These are phyloP conservation scores for Cutaneotrichosporon sp. DNA, from an alignment of 1,284 basidiomycete genomes.

Conservation along the genomic window DNA sequence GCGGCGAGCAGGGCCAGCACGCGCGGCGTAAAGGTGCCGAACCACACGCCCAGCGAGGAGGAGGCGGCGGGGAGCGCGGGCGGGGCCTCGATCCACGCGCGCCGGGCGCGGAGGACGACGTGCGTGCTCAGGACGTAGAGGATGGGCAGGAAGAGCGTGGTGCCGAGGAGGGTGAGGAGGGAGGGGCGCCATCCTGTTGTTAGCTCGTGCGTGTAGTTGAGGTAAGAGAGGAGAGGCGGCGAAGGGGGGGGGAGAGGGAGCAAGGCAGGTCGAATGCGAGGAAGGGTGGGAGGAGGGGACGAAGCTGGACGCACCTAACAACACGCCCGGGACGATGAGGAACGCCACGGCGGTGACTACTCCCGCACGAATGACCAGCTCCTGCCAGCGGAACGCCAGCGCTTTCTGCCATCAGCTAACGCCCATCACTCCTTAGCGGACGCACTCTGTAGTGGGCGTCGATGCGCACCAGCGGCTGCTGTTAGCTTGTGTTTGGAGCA, in stretches of 20 bases:
- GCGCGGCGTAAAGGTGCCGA: constrained; percentile 27
- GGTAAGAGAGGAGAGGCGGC: too few relatives aligned
- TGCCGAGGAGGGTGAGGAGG: constrained; percentile 9
- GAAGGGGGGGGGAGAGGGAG: too few relatives aligned
- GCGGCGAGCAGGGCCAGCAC: constrained; percentile 26
- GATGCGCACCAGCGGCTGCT: constrained; percentile 28
- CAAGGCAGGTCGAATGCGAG: too few relatives aligned
- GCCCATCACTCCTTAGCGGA: too few relatives aligned
- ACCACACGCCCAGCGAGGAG: constrained; percentile 20
- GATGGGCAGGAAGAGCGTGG: constrained; percentile 23
- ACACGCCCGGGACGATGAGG: constrained; percentile 24
- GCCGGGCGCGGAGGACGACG: constrained; percentile 51
- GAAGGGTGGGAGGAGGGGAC: too few relatives aligned
- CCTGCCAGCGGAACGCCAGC: constrained; percentile 35
- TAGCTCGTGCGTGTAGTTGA: too few relatives aligned
- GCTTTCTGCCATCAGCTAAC: constrained; percentile 34
- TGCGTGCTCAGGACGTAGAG: constrained; percentile 61
- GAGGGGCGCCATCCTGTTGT: constrained; percentile 18
- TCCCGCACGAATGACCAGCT: constrained; percentile 19
- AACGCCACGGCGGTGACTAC: constrained; percentile 19
- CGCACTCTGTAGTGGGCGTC: constrained; percentile 35
- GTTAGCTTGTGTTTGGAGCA: too few relatives aligned
- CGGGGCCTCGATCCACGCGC: constrained; percentile 33
- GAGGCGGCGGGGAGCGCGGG: constrained; percentile 13
- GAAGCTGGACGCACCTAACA: constrained; percentile 14